phyloP scores from a whole-genome alignment of 495 filamentous ascomycete species.

The Aspergillus kassunensis region DNA sequence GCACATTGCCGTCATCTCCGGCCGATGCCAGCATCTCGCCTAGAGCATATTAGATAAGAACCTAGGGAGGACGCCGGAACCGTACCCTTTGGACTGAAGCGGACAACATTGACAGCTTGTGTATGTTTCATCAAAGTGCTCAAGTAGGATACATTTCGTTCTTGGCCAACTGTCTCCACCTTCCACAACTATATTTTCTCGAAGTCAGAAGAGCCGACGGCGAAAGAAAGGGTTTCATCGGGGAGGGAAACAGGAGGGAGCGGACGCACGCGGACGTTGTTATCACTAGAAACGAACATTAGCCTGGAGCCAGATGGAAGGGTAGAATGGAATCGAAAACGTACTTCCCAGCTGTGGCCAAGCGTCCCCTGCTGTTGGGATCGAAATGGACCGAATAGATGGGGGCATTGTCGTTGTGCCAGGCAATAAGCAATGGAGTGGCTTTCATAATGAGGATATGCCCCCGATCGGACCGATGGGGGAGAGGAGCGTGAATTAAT shows the following conservation, averaged over 20 bases:
- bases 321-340: slow-evolving; percentile 5
- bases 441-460: slow-evolving; percentile 70
- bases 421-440: slow-evolving; percentile 84
- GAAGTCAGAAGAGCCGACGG: slow-evolving; percentile 28
- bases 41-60: slow-evolving; percentile 37
- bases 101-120: slow-evolving; percentile 96
- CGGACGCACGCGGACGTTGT: slow-evolving; percentile 82
- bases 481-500: too few relatives aligned
- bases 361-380: slow-evolving; percentile 83
- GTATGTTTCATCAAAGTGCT: slow-evolving; percentile 90
- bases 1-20: slow-evolving; percentile 93
- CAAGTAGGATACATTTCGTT: slow-evolving; percentile 82
- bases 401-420: slow-evolving; percentile 92
- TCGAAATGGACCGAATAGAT: slow-evolving; percentile 97
- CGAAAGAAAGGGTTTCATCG: slow-evolving; percentile 9
- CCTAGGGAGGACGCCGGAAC: not conserved
- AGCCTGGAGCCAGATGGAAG: not conserved
- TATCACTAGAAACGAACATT: slow-evolving; percentile 56
- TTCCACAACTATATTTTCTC: slow-evolving; percentile 70
- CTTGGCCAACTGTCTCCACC: slow-evolving; percentile 80
- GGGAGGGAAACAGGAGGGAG: slow-evolving; percentile 13
- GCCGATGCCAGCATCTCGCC: slow-evolving; percentile 92
- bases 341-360: slow-evolving; percentile 83
- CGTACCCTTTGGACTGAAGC: slow-evolving; percentile 87
- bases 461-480: slow-evolving; percentile 14